Percentiles rank a stretch among this genome's conserved stretches.
Conservation (phyloP, 768 basidiomycete genomes). For the Lentinula detonsa region DNA sequence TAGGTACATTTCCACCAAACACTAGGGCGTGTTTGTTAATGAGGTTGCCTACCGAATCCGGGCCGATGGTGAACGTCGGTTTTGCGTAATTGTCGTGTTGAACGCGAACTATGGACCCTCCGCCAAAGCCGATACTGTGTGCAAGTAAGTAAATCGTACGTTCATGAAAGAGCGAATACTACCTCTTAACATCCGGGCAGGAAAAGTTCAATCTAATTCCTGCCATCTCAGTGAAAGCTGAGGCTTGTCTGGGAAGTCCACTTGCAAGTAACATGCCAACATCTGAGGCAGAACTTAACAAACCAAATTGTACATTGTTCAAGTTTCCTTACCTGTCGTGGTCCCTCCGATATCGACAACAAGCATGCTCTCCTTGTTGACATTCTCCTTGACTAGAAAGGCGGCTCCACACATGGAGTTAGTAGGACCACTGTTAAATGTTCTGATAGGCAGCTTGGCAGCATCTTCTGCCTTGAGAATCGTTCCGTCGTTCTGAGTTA, state of each 20-base stretch:
- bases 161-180: background rate
- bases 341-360: slow-evolving; percentile 58
- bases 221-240: slow-evolving; percentile 45
- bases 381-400: slow-evolving; percentile 39
- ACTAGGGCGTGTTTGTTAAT: slow-evolving; percentile 34
- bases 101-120: slow-evolving; percentile 43
- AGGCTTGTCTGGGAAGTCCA: slow-evolving; percentile 50
- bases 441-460: slow-evolving; percentile 48
- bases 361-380: slow-evolving; percentile 27
- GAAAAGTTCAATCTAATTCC: slow-evolving; percentile 49
- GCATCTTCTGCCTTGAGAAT: slow-evolving; percentile 38
- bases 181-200: slow-evolving; percentile 42
- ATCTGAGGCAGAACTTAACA: slow-evolving; percentile 24
- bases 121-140: slow-evolving; percentile 46
- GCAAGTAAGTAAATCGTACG: background rate
- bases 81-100: background rate
- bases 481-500: slow-evolving; percentile 48
- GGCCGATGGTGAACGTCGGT: slow-evolving; percentile 37
- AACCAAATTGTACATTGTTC: background rate
- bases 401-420: slow-evolving; percentile 60
- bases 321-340: slow-evolving; percentile 16
- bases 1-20: slow-evolving; percentile 45
- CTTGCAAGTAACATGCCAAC: slow-evolving; percentile 48
- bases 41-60: slow-evolving; percentile 50
- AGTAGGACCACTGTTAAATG: slow-evolving; percentile 50